A percentile compares a stretch with the other conserved stretches of the same genome.
Evolutionary conservation across 768 basidiomycete species (phyloP).

Genomic region (Lactarius indigo): DNA sequence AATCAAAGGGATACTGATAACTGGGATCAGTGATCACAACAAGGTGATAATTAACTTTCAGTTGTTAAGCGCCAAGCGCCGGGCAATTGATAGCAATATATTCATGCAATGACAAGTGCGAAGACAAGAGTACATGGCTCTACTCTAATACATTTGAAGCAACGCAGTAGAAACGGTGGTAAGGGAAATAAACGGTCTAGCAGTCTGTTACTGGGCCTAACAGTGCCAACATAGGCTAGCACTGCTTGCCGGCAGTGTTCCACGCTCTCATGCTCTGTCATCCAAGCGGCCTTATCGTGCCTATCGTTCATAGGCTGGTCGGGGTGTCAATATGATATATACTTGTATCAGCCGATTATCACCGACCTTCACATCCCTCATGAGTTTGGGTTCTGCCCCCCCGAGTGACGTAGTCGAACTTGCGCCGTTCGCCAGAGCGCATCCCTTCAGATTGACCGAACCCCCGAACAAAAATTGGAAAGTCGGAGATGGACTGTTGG

Average conservation of each 20-base stretch:
- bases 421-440: constrained; percentile 6
- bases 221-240: background rate
- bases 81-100: background rate
- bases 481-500: constrained; percentile 38
- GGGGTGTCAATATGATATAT: background rate
- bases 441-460: constrained; percentile 35
- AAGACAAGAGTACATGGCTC: background rate
- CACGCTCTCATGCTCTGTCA: background rate
- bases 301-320: background rate
- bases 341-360: constrained; percentile 1
- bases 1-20: background rate
- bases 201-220: background rate
- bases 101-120: background rate
- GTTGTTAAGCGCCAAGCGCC: background rate
- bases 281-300: background rate
- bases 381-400: background rate
- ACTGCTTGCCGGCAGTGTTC: background rate
- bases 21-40: background rate
- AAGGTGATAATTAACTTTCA: background rate
- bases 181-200: background rate
- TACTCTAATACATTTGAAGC: background rate
- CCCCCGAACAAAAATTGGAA: constrained; percentile 44
- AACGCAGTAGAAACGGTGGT: background rate
- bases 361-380: background rate
- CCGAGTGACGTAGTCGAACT: background rate